Base-by-base conservation (phyloP, 1,284 basidiomycete species). In the Anthracocystis walkeri region DNA sequence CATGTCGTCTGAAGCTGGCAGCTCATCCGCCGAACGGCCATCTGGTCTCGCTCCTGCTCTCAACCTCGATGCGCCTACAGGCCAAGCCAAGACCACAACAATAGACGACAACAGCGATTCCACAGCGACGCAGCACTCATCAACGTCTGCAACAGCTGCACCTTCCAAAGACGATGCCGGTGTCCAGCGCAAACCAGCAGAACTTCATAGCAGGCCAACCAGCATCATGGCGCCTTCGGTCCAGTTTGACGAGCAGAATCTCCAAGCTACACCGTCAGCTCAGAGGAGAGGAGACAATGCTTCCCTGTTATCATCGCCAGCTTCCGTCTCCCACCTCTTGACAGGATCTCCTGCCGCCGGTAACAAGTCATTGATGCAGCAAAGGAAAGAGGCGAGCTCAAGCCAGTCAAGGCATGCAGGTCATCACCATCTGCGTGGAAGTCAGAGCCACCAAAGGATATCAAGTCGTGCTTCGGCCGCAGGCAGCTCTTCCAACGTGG, bases 231-330 rank as follows among this genome's bases (percentile, higher is more conserved):
- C 62, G 11, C 74, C 74, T 20, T 68, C 69, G 21, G 74, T 76
- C 4, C 74, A 76, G 49, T 76, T 76, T 41, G 74, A 76, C 62
- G 74, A 76, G 50, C 74, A 72, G 54, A 76, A 33, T 21, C 56
- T 72, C 23, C 65, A 65, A 18, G 65, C 69, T 8, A 65, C 65
- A 3, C 69, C 74, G 7, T 65, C 74, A 10, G 50, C 54, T 14
- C 65, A 69, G n/a, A 41, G 69, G 7, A 54, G 64, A 41, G 49
- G 63, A 33, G 64, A 59, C 56, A 72, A 66, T 16, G 51, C 64
- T 4, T 65, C 69, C 10, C 42, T 66, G 27, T 56, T 64, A n/a
- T 52, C 69, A 8, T 72, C 69, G 7, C 69, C 69, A 31, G 33
- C 64, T 7, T 35, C 50, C 0, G 64, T 42, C 18, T 10, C 56